Evolutionary conservation across 176 grass and related monocot species (phyloP).

Genomic region (Pontederia crassipes): DNA sequence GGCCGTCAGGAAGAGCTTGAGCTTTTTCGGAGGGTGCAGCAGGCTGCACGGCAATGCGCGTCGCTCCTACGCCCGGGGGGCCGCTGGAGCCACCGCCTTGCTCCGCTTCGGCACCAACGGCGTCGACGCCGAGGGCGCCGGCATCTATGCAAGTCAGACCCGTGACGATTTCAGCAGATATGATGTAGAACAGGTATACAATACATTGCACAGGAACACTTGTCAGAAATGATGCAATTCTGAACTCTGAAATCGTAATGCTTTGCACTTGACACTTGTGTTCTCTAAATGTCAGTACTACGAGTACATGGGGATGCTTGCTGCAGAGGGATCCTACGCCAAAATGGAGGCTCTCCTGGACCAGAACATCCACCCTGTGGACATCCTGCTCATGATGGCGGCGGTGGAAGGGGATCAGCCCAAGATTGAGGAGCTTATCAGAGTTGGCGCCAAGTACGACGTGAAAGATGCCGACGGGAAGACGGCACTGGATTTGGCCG

Average conservation of each 20-base stretch:
- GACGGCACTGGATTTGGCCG: background rate
- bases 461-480: conserved; percentile 1
- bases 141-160: conserved; percentile 7
- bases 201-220: background rate
- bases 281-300: background rate
- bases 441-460: background rate
- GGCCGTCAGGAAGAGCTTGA: background rate
- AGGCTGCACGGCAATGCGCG: conserved; percentile 1
- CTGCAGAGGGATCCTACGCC: background rate
- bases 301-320: background rate
- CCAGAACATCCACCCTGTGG: background rate
- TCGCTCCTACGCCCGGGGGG: background rate
- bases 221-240: too few relatives aligned
- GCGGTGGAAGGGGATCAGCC: background rate
- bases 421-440: conserved; percentile 2
- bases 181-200: conserved; percentile 9
- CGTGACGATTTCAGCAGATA: conserved; percentile 6
- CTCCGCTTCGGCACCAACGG: conserved; percentile 10
- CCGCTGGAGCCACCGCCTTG: background rate
- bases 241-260: too few relatives aligned
- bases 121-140: conserved; percentile 14
- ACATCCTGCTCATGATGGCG: background rate
- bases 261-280: background rate
- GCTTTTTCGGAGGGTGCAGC: background rate
- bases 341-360: background rate